phyloP scores from a whole-genome alignment of 2,329 filamentous ascomycete species.

The Fusarium heterosporum region DNA sequence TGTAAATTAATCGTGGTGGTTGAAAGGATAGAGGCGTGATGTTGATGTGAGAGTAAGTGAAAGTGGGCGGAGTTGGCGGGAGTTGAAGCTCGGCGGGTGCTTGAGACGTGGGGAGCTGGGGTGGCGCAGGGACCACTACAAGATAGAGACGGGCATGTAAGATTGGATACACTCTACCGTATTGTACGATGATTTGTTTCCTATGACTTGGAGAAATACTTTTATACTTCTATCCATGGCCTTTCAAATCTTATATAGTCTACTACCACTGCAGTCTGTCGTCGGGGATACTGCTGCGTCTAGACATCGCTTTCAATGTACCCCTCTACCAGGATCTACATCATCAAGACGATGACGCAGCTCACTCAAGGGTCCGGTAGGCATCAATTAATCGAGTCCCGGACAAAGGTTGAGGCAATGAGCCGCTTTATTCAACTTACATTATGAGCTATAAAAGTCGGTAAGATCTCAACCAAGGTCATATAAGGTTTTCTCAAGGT shows the following conservation, averaged over 20 bases:
- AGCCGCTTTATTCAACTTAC: too few relatives aligned
- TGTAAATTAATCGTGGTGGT: background rate
- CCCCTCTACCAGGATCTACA: slow-evolving; percentile 31
- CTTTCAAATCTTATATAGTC: fast-evolving
- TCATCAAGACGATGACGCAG: slow-evolving; percentile 35
- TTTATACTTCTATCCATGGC: fast-evolving
- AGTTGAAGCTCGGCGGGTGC: slow-evolving; percentile 36
- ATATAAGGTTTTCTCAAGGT: too few relatives aligned
- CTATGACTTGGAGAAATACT: fast-evolving
- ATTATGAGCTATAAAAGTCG: too few relatives aligned
- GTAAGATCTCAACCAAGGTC: too few relatives aligned
- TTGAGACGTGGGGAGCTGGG: slow-evolving; percentile 36
- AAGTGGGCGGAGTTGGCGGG: slow-evolving; percentile 34
- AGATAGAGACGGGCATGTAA: slow-evolving; percentile 34
- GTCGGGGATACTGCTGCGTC: fast-evolving
- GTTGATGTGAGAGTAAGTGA: background rate
- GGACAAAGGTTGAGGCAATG: too few relatives aligned
- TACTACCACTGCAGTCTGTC: fast-evolving
- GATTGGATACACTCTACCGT: background rate
- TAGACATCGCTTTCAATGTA: background rate
- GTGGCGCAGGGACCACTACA: slow-evolving; percentile 34
- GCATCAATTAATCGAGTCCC: slow-evolving; percentile 7
- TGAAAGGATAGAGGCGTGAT: background rate
- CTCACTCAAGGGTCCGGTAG: slow-evolving; percentile 21
- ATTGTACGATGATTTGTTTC: fast-evolving